A percentile compares a stretch with the other conserved stretches of the same genome.
phyloP scores from a whole-genome alignment of 2,329 filamentous ascomycete species.

The Alternaria angustiovoidea region DNA sequence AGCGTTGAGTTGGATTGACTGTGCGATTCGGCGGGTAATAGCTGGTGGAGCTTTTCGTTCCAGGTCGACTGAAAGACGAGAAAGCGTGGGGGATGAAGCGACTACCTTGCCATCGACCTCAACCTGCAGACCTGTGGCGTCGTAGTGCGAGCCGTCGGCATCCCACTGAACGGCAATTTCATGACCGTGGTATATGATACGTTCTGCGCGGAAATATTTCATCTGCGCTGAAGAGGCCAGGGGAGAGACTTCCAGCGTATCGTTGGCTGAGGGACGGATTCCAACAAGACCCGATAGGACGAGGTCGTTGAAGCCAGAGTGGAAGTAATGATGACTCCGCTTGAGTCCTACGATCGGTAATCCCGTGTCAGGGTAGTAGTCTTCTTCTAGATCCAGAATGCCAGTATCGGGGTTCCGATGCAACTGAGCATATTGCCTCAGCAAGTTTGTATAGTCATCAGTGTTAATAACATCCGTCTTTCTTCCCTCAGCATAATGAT shows the following conservation, averaged over 20 bases:
- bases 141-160: constrained; percentile 44
- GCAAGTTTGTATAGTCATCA: constrained; percentile 49
- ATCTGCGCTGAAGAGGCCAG: constrained; percentile 44
- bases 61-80: constrained; percentile 35
- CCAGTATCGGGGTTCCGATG: constrained; percentile 50
- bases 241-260: constrained; percentile 54
- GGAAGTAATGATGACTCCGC: constrained; percentile 57
- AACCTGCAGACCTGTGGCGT: constrained; percentile 42
- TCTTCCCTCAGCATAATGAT: constrained; percentile 48
- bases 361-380: constrained; percentile 56
- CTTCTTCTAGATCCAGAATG: constrained; percentile 53
- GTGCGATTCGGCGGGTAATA: constrained; percentile 45
- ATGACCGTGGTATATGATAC: constrained; percentile 54
- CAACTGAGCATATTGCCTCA: constrained; percentile 52
- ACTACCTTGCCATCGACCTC: constrained; percentile 48
- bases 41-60: constrained; percentile 29
- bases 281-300: constrained; percentile 55
- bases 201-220: constrained; percentile 54
- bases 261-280: constrained; percentile 51
- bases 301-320: constrained; percentile 56
- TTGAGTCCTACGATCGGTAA: constrained; percentile 54
- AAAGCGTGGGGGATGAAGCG: constrained; percentile 37
- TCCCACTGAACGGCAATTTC: constrained; percentile 56
- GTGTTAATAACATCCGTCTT: constrained; percentile 33
- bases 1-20: constrained; percentile 48